Base-by-base conservation (phyloP, 495 filamentous ascomycete genomes). In the Hyaloscypha bicolor region DNA sequence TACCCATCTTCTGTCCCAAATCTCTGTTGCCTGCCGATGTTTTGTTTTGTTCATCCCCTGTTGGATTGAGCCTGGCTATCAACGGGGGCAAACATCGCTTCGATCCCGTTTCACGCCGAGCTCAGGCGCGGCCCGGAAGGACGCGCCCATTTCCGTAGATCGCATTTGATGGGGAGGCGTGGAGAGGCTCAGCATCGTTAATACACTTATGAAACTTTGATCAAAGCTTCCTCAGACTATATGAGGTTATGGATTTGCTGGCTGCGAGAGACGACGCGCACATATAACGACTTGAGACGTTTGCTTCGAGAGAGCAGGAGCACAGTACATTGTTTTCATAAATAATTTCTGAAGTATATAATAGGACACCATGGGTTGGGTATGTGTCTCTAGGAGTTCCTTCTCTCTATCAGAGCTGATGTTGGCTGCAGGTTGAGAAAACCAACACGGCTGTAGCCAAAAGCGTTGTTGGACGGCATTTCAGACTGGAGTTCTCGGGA, bases 401-500 rank as follows among this genome's bases (percentile, higher is more conserved):
- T 52, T 35, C 52, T 3, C 55, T n/a, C 63, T 55, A 3, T 11
- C 14, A 31, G 32, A 62, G 42, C 62, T 64, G 51, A 68, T 45
- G 19, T 11, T 31, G 21, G 16, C 33, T 45, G 48, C 37, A 75
- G 73, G 71, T 73, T 33, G 73, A 75, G 42, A 73, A 70, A 55
- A 73, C 71, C 4, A 75, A 75, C 48, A 71, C 67, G 66, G 73
- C 69, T 12, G 67, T 75, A 33, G 71, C 73, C 67, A 73, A 74
- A 58, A 69, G 71, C 42, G 12, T 82, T 42, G 82, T 93, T 65
- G 91, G 91, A 58, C 80, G 82, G 60, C 92, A 87, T 81, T 94
- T 94, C 78, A 83, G 83, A 55, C 81, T 94, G 21, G 90, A 93
- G 67, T 87, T 87, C 72, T 91, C 83, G 35, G 90, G 91, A 66